Evolutionary conservation across 129 eudicot genomes (phyloP).

Genomic region (Helianthus annuus): HanXRQr2.0-SUNRISE NC_035446.2:72448935-72449434

Average conservation of each 20-base stretch:
- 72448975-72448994: background rate
- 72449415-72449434: constrained; percentile 62
- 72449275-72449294: constrained; percentile 52
- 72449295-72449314: constrained; percentile 67
- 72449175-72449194: constrained; percentile 11
- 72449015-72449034: background rate
- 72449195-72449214: constrained; percentile 37
- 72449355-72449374: constrained; percentile 33
- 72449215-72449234: constrained; percentile 60
- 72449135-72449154: constrained; percentile 46
- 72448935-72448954: constrained; percentile 51
- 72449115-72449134: constrained; percentile 66
- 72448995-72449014: background rate
- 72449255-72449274: constrained; percentile 73
- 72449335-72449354: constrained; percentile 42
- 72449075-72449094: constrained; percentile 47
- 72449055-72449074: constrained; percentile 66
- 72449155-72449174: constrained; percentile 6
- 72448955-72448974: background rate
- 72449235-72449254: constrained; percentile 94
- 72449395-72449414: constrained; percentile 53
- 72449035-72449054: constrained; percentile 52
- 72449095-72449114: constrained; percentile 42
- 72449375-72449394: constrained; percentile 48
- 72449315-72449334: constrained; percentile 66